These are phyloP conservation scores for Rugosomyces carneus DNA, from an alignment of 1,284 basidiomycete genomes.

Conservation along the genomic window DNA sequence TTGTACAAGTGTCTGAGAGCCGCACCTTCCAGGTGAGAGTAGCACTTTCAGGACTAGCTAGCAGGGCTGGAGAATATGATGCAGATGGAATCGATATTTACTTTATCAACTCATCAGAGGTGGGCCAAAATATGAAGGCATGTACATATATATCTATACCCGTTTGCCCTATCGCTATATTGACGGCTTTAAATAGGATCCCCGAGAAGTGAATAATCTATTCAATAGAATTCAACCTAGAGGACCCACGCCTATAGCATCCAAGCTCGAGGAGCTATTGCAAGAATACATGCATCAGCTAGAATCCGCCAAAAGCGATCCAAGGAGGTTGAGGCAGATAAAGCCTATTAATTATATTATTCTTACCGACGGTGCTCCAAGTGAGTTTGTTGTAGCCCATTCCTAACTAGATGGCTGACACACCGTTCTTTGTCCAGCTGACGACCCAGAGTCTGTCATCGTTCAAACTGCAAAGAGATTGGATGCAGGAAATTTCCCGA, in stretches of 20 bases:
- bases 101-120: slow-evolving; percentile 36
- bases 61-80: slow-evolving; percentile 38
- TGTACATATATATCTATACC: slow-evolving; percentile 1
- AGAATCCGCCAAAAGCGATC: slow-evolving; percentile 32
- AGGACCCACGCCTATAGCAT: slow-evolving; percentile 45
- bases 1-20: background rate
- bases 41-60: slow-evolving; percentile 38
- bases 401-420: background rate
- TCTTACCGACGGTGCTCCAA: slow-evolving; percentile 56
- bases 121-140: slow-evolving; percentile 32
- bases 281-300: slow-evolving; percentile 39
- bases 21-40: slow-evolving; percentile 28
- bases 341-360: slow-evolving; percentile 58
- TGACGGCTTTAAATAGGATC: slow-evolving; percentile 9
- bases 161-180: background rate
- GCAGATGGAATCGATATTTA: slow-evolving; percentile 44
- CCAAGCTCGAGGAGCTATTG: slow-evolving; percentile 41
- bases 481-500: slow-evolving; percentile 40
- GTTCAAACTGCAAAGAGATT: slow-evolving; percentile 42
- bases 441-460: slow-evolving; percentile 47
- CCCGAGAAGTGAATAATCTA: slow-evolving; percentile 27
- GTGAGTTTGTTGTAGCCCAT: slow-evolving; percentile 31
- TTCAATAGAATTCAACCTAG: slow-evolving; percentile 39
- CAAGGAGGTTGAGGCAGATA: slow-evolving; percentile 25
- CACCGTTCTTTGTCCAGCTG: slow-evolving; percentile 26